Percentiles rank a stretch among this genome's conserved stretches.
These are phyloP conservation scores for Citrus unshiu DNA, from an alignment of 345 rosid genomes.

Conservation along the genomic window DNA sequence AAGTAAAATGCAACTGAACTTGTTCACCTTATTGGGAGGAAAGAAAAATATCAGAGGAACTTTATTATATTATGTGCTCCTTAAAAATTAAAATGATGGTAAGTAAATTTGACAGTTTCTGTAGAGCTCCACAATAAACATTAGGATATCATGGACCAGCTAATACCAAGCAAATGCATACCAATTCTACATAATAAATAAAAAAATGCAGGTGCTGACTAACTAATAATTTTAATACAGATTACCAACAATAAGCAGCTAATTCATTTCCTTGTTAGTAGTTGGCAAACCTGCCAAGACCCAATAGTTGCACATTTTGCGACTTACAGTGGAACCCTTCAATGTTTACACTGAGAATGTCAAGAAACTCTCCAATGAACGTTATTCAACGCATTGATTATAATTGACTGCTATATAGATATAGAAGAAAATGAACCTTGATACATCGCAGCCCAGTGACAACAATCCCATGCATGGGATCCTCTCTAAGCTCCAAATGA, in stretches of 20 bases:
- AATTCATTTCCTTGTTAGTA: background rate
- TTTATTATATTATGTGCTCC: background rate
- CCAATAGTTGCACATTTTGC: background rate
- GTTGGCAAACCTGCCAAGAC: background rate
- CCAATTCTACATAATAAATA: background rate
- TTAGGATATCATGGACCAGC: background rate
- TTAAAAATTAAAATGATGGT: background rate
- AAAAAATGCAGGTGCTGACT: background rate
- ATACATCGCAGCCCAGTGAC: constrained; percentile 85
- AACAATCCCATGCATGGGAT: constrained; percentile 86
- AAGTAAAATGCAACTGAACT: background rate
- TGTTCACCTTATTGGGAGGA: background rate
- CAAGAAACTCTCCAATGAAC: background rate
- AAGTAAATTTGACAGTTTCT: background rate
- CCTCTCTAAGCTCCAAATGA: constrained; percentile 95
- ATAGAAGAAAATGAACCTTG: constrained; percentile 51
- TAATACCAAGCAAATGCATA: background rate
- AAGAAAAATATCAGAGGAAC: background rate
- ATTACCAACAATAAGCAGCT: background rate
- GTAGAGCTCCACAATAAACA: background rate
- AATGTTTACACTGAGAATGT: background rate
- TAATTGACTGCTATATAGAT: background rate
- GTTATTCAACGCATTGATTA: background rate
- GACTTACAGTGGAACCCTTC: background rate
- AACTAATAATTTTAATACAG: background rate